Base-by-base conservation (phyloP, 495 filamentous ascomycete species). In the Tetracladium marchalianum region DNA sequence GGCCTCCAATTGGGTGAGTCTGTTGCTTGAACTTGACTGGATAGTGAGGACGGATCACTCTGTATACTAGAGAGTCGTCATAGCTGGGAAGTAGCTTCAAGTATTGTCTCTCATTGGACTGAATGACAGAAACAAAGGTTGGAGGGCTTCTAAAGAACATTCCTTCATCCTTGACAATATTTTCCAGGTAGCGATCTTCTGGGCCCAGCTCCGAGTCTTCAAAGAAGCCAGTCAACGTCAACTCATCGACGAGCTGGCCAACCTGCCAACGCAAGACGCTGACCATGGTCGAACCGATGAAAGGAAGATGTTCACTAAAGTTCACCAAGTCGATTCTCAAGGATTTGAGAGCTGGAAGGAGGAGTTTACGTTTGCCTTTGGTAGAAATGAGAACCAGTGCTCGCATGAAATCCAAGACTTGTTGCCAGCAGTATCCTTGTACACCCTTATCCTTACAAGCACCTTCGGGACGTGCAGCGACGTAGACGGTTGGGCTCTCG, bases 321-420 rank as follows among this genome's bases (percentile, higher is more conserved):
- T 72, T 71, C 39, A 72, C 64, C 33, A 72, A 63, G 40, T 73
- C 70, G 19, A 73, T 61, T 27, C 67, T 60, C 50, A 73, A 35
- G 2, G 53, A 60, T 36, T 65, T 54, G 17, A 73, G 54, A 13
- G 39, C 43, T 4, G 70, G 69, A 0, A 73, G 50, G n/a, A 73
- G 53, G 18, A 61, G 63, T 18, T 62, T 66, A 6, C 55, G 51
- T 0, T 56, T 54, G 17, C 42, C 42, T 8, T 39, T 36, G 17
- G 42, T 18, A 10, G 37, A 12, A 31, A 18, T 5, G 22, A 2
- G 19, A 22, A 52, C 44, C 34, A 61, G 51, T 13, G 64, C 65
- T 19, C 54, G 56, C 11, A 73, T 57, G 34, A 72, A 70, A 37
- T 72, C 70, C 6, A 61, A 47, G 15, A 69, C 42, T 46, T 72